Evolutionary conservation across 1,284 basidiomycete genomes (phyloP).

Genomic region (Sporisorium graminicola): DNA sequence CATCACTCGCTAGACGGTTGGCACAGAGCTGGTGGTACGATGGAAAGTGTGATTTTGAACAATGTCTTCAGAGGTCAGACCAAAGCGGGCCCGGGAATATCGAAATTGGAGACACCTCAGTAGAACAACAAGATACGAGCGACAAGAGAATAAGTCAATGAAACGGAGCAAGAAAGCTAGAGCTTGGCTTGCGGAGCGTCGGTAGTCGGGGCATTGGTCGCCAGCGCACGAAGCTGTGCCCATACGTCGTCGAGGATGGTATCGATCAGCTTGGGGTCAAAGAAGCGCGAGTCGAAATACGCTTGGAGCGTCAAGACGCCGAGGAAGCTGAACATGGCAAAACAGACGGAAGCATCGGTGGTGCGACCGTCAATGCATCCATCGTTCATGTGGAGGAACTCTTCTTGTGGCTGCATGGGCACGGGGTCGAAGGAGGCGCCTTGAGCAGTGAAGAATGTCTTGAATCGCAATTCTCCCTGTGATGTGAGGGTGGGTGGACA

Average conservation of each 20-base stretch:
- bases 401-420: constrained; percentile 10
- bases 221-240: constrained; percentile 14
- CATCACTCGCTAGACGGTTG: no score
- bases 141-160: not conserved
- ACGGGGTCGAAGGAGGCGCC: constrained; percentile 17
- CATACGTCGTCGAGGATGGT: constrained; percentile 27
- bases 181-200: constrained; percentile 24
- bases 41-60: no score
- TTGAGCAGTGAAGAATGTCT: constrained; percentile 19
- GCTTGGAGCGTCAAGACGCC: constrained; percentile 24
- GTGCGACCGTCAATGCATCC: constrained; percentile 19
- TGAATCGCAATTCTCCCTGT: constrained; percentile 22
- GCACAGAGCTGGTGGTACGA: no score
- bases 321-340: constrained; percentile 20
- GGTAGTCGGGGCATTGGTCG: not conserved
- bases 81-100: no score
- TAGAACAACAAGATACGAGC: not conserved
- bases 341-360: constrained; percentile 34
- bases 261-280: constrained; percentile 30
- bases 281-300: constrained; percentile 38
- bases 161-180: not conserved
- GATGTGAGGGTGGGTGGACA: constrained; percentile 37
- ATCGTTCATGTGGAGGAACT: constrained; percentile 11
- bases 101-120: no score
- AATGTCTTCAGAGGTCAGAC: no score